Base-by-base conservation (phyloP, 805 yeast genomes). In the Cephaloascus fragrans region DNA sequence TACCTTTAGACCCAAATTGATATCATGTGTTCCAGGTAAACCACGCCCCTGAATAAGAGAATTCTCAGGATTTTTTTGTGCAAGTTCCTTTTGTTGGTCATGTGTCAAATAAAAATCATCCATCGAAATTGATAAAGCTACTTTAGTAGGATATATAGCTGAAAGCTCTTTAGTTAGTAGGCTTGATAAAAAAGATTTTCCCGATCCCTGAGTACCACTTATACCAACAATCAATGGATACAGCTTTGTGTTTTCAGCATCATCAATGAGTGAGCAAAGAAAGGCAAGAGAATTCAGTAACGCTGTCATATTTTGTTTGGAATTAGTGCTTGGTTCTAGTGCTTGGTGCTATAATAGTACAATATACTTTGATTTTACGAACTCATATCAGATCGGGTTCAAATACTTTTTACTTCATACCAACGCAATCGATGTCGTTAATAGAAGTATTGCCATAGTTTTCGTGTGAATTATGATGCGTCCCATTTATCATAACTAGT, bases 21-120 rank as follows among this genome's bases (percentile, higher is more conserved):
- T 50, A 51, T 90, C 97, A 55, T 90, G 98, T 0, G 97, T 90
- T 0, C 97, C 97, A 0, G 97, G 97, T 14, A 85, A 67, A 0
- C 97, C 97, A 19, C 97, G 63, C 3, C 95, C 95, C 42, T 67
- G 72, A 15, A 86, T 50, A 36, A 90, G 60, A 28, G 59, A 53
- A 52, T 85, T 84, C 12, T 59, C 68, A 1, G 63, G 52, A 42
- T 63, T 59, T 12, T 43, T 39, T 4, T 44, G 31, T 1, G 72
- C 69, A 18, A 88, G 51, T 26, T 44, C 42, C 19, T 41, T 43
- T 51, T 87, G 96, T 16, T 80, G 80, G 5, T 52, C 57, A 52
- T 76, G 78, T 0, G 85, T 76, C 32, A 85, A 61, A 55, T 90
- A 90, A 42, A 86, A 75, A 57, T 93, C 97, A 59, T 90, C 98